Base-by-base conservation (phyloP, 306 rosid genomes). In the Prosopis cineraria region DNA sequence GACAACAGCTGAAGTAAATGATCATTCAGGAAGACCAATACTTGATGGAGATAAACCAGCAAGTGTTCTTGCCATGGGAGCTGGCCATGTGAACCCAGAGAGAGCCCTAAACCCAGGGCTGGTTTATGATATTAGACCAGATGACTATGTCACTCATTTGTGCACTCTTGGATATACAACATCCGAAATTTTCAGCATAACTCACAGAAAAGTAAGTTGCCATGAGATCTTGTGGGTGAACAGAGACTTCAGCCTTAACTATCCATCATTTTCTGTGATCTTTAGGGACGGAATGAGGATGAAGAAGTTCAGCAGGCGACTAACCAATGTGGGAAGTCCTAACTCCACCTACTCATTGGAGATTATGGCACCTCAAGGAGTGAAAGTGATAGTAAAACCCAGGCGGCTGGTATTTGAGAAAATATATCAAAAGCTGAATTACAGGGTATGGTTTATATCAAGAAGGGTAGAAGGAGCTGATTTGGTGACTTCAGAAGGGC, bases 121-220 rank as follows among this genome's bases (percentile, higher is more conserved):
- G 78, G 71, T 90, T 36, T 88, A 90, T 48, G 90, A 88, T 78
- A 88, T 88, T 40, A 71, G 53, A 47, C 92, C 92, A 16, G 84
- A 79, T 34, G 95, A 90, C 27, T 90, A 88, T 70, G 58, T 84
- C 67, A 81, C 85, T 45, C 91, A 90, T 84, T 86, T 88, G 7
- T 88, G 92, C 85, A 84, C 83, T 71, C 88, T 88, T 58, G 88
- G 92, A 20, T 90, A 86, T 82, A 84, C 83, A 14, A 70, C 12
- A 43, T 31, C 84, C 20, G 90, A 90, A 45, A 82, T 90, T 27
- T 80, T 84, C 70, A 55, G 85, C 11, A 76, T 86, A 58, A 88
- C 95, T 72, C 92, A 84, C 82, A 81, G 72, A 78, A 88, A 88
- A 44, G 88, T 90, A 31, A 90, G 85, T 73, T 90, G 94, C 84